These are phyloP conservation scores for Candida argentea DNA, from an alignment of 805 yeast genomes.

Conservation along the genomic window DNA sequence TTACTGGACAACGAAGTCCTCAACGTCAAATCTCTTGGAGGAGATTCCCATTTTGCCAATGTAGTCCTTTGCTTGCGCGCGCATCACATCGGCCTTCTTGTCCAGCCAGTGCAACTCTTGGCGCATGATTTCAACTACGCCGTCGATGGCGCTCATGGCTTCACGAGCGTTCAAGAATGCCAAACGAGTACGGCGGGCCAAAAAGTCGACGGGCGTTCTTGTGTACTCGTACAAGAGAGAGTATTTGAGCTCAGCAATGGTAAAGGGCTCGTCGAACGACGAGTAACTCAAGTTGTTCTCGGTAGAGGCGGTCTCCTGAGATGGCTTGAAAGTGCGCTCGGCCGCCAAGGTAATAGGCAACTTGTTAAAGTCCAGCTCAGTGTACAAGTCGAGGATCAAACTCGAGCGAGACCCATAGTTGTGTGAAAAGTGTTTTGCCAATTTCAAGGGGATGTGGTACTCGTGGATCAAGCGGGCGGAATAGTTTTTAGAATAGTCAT, in stretches of 20 bases:
- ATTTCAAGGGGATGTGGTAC: conserved; percentile 57
- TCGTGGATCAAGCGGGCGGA: conserved; percentile 73
- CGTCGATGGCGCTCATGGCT: conserved; percentile 71
- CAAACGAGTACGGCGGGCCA: conserved; percentile 87
- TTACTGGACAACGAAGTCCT: conserved; percentile 10
- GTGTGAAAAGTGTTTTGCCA: conserved; percentile 73
- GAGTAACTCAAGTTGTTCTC: conserved; percentile 34
- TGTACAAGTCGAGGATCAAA: conserved; percentile 51
- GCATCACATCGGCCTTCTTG: conserved; percentile 44
- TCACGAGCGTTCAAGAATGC: conserved; percentile 85
- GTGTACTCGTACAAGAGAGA: conserved; percentile 75
- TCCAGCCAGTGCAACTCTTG: conserved; percentile 67
- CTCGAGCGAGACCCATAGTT: conserved; percentile 91
- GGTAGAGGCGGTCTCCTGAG: conserved; percentile 12
- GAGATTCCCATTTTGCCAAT: conserved; percentile 53
- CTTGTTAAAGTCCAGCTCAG: conserved; percentile 42
- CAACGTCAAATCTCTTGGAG: conserved; percentile 10
- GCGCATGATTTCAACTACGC: conserved; percentile 79
- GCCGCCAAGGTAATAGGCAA: conserved; percentile 57
- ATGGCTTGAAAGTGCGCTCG: conserved; percentile 19
- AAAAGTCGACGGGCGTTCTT: conserved; percentile 80
- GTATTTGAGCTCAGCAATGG: conserved; percentile 83
- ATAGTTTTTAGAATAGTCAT: conserved; percentile 63
- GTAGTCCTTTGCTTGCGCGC: conserved; percentile 40
- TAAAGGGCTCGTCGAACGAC: conserved; percentile 70